Evolutionary conservation across 805 yeast genomes (phyloP).

Genomic region (Torulaspora microellipsoides): DNA sequence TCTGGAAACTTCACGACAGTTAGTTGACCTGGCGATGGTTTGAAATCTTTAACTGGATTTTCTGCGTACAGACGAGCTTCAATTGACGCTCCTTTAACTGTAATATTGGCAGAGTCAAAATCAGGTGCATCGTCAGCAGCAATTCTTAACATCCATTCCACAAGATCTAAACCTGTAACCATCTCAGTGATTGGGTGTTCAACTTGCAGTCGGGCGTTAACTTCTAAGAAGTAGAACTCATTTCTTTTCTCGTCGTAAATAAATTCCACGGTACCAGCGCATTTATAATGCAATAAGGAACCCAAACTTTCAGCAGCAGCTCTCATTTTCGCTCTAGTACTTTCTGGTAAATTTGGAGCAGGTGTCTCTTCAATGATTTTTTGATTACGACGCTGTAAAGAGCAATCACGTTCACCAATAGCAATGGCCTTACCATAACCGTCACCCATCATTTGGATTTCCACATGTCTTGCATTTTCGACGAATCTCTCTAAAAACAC

Average conservation of each 20-base stretch:
- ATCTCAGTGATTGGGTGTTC: constrained; percentile 96
- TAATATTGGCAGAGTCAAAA: constrained; percentile 50
- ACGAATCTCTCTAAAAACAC: constrained; percentile 93
- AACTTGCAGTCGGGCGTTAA: constrained; percentile 93
- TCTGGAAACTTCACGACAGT: constrained; percentile 80
- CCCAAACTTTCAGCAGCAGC: constrained; percentile 82
- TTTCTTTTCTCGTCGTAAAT: constrained; percentile 83
- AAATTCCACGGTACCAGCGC: constrained; percentile 97
- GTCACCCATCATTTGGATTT: constrained; percentile 94
- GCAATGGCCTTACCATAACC: constrained; percentile 92
- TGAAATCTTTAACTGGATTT: constrained; percentile 90
- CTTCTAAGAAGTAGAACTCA: constrained; percentile 92
- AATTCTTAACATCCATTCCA: constrained; percentile 92
- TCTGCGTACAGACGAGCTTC: constrained; percentile 97
- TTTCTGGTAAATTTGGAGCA: constrained; percentile 85
- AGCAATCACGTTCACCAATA: constrained; percentile 95
- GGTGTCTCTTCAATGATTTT: constrained; percentile 97
- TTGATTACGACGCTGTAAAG: constrained; percentile 95
- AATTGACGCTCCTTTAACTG: constrained; percentile 83
- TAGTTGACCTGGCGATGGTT: constrained; percentile 94
- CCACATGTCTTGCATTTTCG: constrained; percentile 93
- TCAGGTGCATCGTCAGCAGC: constrained; percentile 90
- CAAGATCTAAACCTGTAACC: constrained; percentile 92
- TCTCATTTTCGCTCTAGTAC: constrained; percentile 70
- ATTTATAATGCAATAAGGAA: constrained; percentile 77